A percentile compares a stretch with the other conserved stretches of the same genome.
These are phyloP conservation scores for Myxozyma udenii DNA, from an alignment of 805 yeast species.

Conservation along the genomic window DNA sequence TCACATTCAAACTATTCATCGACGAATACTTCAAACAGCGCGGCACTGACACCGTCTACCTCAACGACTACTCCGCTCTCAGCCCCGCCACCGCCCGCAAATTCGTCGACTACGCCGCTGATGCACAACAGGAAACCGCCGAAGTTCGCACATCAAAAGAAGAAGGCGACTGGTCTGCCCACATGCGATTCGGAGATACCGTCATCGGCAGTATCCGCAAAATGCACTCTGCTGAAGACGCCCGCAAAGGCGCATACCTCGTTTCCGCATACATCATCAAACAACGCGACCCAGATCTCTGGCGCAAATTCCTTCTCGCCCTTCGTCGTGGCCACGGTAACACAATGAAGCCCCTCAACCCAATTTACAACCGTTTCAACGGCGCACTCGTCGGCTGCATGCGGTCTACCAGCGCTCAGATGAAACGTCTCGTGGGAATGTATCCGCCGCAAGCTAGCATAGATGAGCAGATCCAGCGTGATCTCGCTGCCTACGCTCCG, in stretches of 20 bases:
- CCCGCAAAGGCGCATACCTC: slow-evolving; percentile 11
- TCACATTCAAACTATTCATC: slow-evolving; percentile 8
- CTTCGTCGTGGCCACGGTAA: slow-evolving; percentile 13
- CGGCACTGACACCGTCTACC: not conserved
- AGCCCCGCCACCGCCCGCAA: slow-evolving; percentile 18
- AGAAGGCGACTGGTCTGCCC: not conserved
- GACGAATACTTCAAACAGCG: slow-evolving; percentile 3
- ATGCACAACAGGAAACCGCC: slow-evolving; percentile 1
- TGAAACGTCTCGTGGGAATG: not conserved
- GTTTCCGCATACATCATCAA: slow-evolving; percentile 20
- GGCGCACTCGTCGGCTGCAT: slow-evolving; percentile 5
- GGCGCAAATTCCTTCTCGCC: slow-evolving; percentile 11
- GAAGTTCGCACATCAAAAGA: not conserved
- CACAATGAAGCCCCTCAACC: slow-evolving; percentile 4
- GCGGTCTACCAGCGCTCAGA: slow-evolving; percentile 7
- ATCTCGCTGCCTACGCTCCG: slow-evolving; percentile 3
- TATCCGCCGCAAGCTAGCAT: slow-evolving; percentile 1
- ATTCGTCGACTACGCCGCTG: slow-evolving; percentile 17
- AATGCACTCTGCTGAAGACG: slow-evolving; percentile 14
- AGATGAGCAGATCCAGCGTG: slow-evolving; percentile 5
- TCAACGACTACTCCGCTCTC: slow-evolving; percentile 17
- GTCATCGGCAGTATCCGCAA: slow-evolving; percentile 19
- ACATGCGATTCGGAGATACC: slow-evolving; percentile 8
- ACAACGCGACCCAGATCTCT: slow-evolving; percentile 10
- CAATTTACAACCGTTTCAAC: slow-evolving; percentile 6